phyloP scores from a whole-genome alignment of 2,329 filamentous ascomycete genomes.

The Trichoderma koningiopsis region DNA sequence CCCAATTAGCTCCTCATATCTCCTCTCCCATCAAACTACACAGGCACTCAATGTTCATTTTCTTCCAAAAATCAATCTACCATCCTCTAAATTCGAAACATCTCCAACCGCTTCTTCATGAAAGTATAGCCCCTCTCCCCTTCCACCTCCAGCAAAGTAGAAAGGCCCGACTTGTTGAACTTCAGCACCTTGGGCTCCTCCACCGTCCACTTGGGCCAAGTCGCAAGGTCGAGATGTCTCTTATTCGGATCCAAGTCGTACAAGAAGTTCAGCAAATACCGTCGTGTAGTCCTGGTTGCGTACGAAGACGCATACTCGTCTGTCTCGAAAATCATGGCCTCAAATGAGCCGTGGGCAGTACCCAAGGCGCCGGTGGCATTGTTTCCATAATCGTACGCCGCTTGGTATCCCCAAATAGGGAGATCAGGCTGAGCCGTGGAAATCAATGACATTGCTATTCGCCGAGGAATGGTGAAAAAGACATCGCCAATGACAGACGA shows the following conservation, averaged over 20 bases:
- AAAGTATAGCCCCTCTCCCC: not conserved
- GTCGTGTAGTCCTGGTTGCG: conserved; percentile 58
- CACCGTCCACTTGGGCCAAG: conserved; percentile 46
- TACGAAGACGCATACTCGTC: conserved; percentile 38
- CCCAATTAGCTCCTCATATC: not conserved
- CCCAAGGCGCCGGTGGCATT: not conserved
- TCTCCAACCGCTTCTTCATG: not conserved
- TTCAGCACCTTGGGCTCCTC: conserved; percentile 52
- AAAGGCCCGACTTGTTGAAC: conserved; percentile 36
- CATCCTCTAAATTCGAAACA: not conserved
- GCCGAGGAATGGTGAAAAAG: conserved; percentile 16
- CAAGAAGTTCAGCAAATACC: conserved; percentile 16
- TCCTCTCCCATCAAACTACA: not conserved
- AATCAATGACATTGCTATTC: conserved; percentile 6
- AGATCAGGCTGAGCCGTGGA: not conserved
- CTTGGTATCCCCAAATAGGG: conserved; percentile 20
- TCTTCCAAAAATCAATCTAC: not conserved
- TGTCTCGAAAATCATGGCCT: not conserved
- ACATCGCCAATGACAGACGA: conserved; percentile 45
- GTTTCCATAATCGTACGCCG: conserved; percentile 5
- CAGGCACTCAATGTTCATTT: not conserved
- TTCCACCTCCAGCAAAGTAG: not conserved
- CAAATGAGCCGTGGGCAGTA: conserved; percentile 18
- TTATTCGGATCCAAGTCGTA: conserved; percentile 20
- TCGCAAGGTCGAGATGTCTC: conserved; percentile 34